A percentile compares a stretch with the other conserved stretches of the same genome.
phyloP scores from a whole-genome alignment of 2,329 filamentous ascomycete species.

The Epichloe elymi region DNA sequence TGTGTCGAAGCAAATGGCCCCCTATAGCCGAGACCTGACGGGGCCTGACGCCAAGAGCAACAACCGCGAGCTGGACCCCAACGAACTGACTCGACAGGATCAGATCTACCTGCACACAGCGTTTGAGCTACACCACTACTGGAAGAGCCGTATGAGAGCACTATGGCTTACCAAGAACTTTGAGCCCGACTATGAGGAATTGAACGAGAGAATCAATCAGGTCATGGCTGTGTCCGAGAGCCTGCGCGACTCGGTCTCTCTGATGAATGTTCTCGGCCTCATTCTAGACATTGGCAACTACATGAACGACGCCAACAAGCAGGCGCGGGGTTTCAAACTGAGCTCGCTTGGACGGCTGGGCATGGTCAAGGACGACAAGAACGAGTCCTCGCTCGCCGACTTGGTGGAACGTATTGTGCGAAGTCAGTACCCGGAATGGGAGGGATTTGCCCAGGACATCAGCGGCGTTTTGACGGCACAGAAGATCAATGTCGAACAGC shows the following conservation, averaged over 20 bases:
- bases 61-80: slow-evolving; percentile 71
- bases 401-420: slow-evolving; percentile 92
- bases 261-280: slow-evolving; percentile 92
- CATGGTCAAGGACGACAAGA: slow-evolving; percentile 99
- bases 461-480: slow-evolving; percentile 62
- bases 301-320: slow-evolving; percentile 99
- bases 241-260: slow-evolving; percentile 74
- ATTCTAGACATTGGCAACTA: slow-evolving; percentile 98
- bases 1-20: slow-evolving; percentile 77
- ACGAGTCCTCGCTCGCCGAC: slow-evolving; percentile 90
- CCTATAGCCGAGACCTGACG: slow-evolving; percentile 94
- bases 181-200: slow-evolving; percentile 83
- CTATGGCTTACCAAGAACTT: slow-evolving; percentile 71
- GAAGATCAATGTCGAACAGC: slow-evolving; percentile 90
- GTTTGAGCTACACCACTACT: slow-evolving; percentile 92
- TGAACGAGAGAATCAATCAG: slow-evolving; percentile 71
- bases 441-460: slow-evolving; percentile 78
- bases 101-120: slow-evolving; percentile 90
- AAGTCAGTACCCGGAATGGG: slow-evolving; percentile 93
- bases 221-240: slow-evolving; percentile 83
- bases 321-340: slow-evolving; percentile 94
- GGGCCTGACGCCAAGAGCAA: slow-evolving; percentile 69
- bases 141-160: slow-evolving; percentile 94
- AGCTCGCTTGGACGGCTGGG: slow-evolving; percentile 82
- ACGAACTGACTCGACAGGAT: slow-evolving; percentile 83